Percentiles rank a stretch among this genome's conserved stretches.
These are phyloP conservation scores for Trapa incisa DNA, from an alignment of 345 rosid species.

Conservation along the genomic window DNA sequence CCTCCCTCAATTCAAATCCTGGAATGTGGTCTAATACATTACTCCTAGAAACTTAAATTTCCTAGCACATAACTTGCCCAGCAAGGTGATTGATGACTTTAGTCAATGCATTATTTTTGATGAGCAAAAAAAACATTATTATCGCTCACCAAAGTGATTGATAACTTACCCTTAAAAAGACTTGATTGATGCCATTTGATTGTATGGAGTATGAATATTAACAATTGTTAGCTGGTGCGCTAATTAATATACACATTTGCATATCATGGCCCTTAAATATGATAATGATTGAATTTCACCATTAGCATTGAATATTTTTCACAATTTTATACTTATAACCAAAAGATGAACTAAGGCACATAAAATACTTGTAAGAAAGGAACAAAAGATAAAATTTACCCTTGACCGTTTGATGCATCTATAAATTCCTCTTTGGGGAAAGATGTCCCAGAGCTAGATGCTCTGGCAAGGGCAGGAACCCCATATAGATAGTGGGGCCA, in stretches of 20 bases:
- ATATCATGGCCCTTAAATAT: conserved; percentile 90
- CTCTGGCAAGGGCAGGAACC: conserved; percentile 26
- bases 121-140: too few relatives aligned
- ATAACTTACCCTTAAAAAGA: too few relatives aligned
- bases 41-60: too few relatives aligned
- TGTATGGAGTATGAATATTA: too few relatives aligned
- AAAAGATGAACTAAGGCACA: background rate
- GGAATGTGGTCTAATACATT: too few relatives aligned
- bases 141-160: too few relatives aligned
- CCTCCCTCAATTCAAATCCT: too few relatives aligned
- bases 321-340: background rate
- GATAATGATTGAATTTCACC: background rate
- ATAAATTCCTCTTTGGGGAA: conserved; percentile 29
- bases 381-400: conserved; percentile 20
- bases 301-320: background rate
- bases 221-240: too few relatives aligned
- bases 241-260: conserved; percentile 10
- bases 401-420: conserved; percentile 14
- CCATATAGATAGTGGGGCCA: conserved; percentile 18
- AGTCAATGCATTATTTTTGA: too few relatives aligned
- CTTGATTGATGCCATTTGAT: too few relatives aligned
- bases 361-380: background rate
- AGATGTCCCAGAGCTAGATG: conserved; percentile 41
- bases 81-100: too few relatives aligned
- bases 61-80: too few relatives aligned